A percentile compares a stretch with the other conserved stretches of the same genome.
Conservation (phyloP, 83 land plant species). For the Diphasiastrum complanatum region DNA sequence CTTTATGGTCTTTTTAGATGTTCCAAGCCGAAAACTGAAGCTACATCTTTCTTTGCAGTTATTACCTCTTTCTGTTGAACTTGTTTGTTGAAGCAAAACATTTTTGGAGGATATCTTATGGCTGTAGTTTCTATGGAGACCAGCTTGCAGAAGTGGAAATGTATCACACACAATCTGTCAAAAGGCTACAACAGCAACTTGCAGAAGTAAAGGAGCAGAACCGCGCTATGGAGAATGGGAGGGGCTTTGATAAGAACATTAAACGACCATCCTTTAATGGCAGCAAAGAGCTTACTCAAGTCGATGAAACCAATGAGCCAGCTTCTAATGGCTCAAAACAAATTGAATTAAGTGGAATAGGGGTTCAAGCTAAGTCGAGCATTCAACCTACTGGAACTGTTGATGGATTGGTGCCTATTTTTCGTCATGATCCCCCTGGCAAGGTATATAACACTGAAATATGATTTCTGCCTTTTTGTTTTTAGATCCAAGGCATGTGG, state of each 20-base stretch:
- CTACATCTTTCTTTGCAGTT: not conserved
- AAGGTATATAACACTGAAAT: not conserved
- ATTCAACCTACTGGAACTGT: not conserved
- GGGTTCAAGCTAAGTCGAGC: conserved; percentile 2
- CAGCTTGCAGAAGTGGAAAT: conserved; percentile 40
- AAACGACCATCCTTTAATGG: conserved; percentile 15
- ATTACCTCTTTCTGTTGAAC: conserved; percentile 4
- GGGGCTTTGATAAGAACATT: conserved; percentile 9
- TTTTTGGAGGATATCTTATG: conserved; percentile 1
- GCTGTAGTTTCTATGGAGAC: not conserved
- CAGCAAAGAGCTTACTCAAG: conserved; percentile 14
- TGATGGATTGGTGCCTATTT: not conserved
- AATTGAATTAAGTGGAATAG: not conserved
- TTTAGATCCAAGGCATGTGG: not conserved
- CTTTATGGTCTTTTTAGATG: not conserved
- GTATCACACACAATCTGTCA: conserved; percentile 31
- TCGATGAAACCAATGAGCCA: conserved; percentile 12
- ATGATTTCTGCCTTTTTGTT: not conserved
- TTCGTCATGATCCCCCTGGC: not conserved
- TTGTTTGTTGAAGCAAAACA: not conserved
- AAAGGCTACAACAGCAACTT: conserved; percentile 29
- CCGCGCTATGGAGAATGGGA: conserved; percentile 15
- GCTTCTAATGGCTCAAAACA: not conserved
- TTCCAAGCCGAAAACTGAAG: not conserved
- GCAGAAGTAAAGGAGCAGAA: conserved; percentile 28